Conservation (phyloP, 2,329 filamentous ascomycete species). For the Colletotrichum navitas region DNA sequence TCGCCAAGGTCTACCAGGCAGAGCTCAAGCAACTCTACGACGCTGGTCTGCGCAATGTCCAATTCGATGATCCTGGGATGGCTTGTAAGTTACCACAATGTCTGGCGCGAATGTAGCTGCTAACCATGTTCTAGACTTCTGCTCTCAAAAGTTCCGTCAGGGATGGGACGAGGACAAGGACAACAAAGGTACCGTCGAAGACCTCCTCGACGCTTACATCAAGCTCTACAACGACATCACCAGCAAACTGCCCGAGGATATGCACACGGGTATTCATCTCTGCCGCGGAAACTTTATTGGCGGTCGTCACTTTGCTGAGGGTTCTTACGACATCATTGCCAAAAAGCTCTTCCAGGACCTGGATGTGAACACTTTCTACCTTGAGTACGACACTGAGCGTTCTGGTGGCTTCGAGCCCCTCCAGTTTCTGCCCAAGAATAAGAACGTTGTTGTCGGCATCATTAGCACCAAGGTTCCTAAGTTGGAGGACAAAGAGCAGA, state of each 20-base stretch:
- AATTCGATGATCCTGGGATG: conserved; percentile 76
- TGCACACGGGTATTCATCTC: conserved; percentile 83
- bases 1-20: conserved; percentile 74
- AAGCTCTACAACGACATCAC: conserved; percentile 81
- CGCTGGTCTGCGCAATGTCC: conserved; percentile 73
- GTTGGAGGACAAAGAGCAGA: conserved; percentile 73
- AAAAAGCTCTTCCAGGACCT: conserved; percentile 74
- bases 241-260: conserved; percentile 72
- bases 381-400: conserved; percentile 76
- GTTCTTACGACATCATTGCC: conserved; percentile 75
- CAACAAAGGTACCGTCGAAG: conserved; percentile 75
- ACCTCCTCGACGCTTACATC: conserved; percentile 82
- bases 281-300: conserved; percentile 78
- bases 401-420: conserved; percentile 76
- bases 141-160: conserved; percentile 76
- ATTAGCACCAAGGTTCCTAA: conserved; percentile 73
- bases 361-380: conserved; percentile 75
- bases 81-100: conserved; percentile 64
- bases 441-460: conserved; percentile 73
- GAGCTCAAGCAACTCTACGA: conserved; percentile 73
- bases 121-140: conserved; percentile 70
- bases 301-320: conserved; percentile 74
- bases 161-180: conserved; percentile 77
- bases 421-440: conserved; percentile 69
- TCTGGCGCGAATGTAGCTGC: background rate